phyloP scores from a whole-genome alignment of 2,329 filamentous ascomycete genomes.

The Talaromyces sp. region DNA sequence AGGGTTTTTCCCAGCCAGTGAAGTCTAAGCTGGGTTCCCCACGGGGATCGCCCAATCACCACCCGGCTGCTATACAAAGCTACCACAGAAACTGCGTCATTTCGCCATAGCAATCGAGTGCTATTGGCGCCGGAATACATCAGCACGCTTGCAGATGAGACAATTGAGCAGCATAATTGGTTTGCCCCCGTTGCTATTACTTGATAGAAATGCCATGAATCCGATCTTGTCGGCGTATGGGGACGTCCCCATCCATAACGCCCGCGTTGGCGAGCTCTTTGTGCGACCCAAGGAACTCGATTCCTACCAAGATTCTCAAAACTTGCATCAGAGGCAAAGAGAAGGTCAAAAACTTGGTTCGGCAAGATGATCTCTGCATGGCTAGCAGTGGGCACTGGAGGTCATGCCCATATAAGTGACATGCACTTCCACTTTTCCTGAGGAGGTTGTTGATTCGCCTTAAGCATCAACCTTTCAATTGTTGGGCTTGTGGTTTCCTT shows the following conservation, averaged over 20 bases:
- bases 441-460: too few relatives aligned
- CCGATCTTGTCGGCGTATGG: neutral
- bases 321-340: slow-evolving; percentile 14
- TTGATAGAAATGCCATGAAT: slow-evolving; percentile 7
- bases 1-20: slow-evolving; percentile 5
- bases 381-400: neutral
- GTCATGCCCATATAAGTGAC: neutral
- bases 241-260: neutral
- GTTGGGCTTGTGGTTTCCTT: neutral
- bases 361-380: neutral
- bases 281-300: neutral
- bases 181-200: neutral
- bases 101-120: neutral
- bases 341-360: slow-evolving; percentile 7
- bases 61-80: neutral
- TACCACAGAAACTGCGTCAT: slow-evolving; percentile 5
- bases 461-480: neutral
- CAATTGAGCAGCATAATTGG: neutral
- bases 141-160: neutral
- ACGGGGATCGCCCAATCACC: slow-evolving; percentile 5
- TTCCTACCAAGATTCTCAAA: neutral
- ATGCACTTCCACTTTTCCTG: neutral
- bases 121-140: neutral
- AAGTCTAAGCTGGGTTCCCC: neutral
- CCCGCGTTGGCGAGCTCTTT: neutral